Evolutionary conservation across 2,329 filamentous ascomycete species (phyloP), one percentile per base, ranked within the genome.

Genomic region (Trichoderma endophyticum): DNA sequence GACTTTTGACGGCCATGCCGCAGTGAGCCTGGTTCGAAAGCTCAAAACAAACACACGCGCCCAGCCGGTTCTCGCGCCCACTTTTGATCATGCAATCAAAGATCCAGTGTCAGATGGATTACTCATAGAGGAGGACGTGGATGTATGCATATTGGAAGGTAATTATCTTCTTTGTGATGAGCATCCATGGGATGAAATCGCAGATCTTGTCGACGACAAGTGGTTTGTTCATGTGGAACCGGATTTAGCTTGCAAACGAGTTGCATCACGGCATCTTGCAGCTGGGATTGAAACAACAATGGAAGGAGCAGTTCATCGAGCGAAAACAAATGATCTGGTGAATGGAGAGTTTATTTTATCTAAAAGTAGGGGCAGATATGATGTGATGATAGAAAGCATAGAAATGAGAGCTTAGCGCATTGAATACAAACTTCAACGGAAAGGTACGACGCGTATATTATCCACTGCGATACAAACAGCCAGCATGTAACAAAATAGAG

Each of bases 241-340:
- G 3, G 70, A 73, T 3, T 74, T 82, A 24, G 83, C 83, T 2
- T 74, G 79, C 30, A 73, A 74, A n/a, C 77, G 83, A 14, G 78
- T 84, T 18, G 83, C 83, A 0, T 74, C 73, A 34, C 76, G 83
- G 12, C 83, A 85, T 76, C 71, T 84, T 0, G 56, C 74, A 32
- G 80, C 81, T 0, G 82, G 83, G 0, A 85, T 85, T 62, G 83
- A 85, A 74, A 75, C 74, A 7, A 85, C 91, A 71, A 88, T 90
- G 76, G 89, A 86, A 48, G 90, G 90, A 63, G 94, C 92, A 0
- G 84, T 89, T 63, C 88, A 84, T 77, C 85, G 94, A 75, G 93
- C 90, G 0, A 87, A 89, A 73, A 91, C 92, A 81, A 97, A 95
- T 80, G 95, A 97, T 83, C 81, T 97, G 74, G 86, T 93, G 2